Conservation (phyloP, 2,329 filamentous ascomycete species). For the Trichoderma harzianum region DNA sequence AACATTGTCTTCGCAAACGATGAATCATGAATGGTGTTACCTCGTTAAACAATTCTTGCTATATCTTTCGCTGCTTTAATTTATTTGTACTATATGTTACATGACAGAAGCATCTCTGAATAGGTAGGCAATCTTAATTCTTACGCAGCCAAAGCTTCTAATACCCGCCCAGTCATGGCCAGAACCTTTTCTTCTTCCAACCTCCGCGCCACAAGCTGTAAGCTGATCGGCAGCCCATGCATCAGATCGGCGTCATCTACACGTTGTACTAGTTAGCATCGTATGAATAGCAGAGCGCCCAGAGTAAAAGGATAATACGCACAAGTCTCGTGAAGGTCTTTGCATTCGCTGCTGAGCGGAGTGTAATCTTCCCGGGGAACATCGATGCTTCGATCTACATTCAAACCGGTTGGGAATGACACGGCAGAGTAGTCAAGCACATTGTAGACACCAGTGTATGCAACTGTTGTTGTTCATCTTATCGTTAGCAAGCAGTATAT, state of each 20-base stretch:
- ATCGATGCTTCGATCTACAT: slow-evolving; percentile 41
- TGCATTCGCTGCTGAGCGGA: slow-evolving; percentile 38
- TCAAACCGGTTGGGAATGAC: slow-evolving; percentile 44
- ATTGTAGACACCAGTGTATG: slow-evolving; percentile 50
- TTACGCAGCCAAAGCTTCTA: slow-evolving; percentile 21
- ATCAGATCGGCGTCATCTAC: slow-evolving; percentile 39
- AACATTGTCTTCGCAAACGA: accelerated
- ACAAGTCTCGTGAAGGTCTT: slow-evolving; percentile 42
- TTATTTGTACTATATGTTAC: not conserved
- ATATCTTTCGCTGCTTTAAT: not conserved
- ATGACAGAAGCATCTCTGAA: not conserved
- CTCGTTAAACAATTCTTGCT: not conserved
- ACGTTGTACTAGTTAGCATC: not conserved
- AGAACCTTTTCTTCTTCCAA: slow-evolving; percentile 42
- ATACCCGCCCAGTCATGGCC: slow-evolving; percentile 30
- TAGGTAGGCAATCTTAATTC: not conserved
- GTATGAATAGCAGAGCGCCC: not conserved
- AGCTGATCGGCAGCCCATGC: slow-evolving; percentile 42
- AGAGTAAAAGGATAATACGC: slow-evolving; percentile 25
- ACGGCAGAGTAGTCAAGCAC: slow-evolving; percentile 47
- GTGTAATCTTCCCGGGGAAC: slow-evolving; percentile 28
- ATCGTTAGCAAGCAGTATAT: slow-evolving; percentile 1
- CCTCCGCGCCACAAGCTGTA: slow-evolving; percentile 43
- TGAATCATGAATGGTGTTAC: not conserved
- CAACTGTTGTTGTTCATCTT: slow-evolving; percentile 34